phyloP scores from a whole-genome alignment of 192 early-diverging fungal genomes.

The Neocallimastix lanati region DNA sequence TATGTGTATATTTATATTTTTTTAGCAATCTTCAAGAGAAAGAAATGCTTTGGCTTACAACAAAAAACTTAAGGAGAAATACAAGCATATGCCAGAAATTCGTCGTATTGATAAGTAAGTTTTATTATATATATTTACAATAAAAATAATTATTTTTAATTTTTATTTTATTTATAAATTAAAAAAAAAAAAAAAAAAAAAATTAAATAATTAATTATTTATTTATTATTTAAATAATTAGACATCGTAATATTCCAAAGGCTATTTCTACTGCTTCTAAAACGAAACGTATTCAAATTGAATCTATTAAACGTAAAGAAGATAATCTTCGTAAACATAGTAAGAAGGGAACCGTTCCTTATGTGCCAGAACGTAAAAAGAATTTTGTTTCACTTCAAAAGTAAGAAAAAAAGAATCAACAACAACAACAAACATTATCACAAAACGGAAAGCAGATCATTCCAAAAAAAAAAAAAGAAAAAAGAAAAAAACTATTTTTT shows the following conservation, averaged over 20 bases:
- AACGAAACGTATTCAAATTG: conserved; percentile 64
- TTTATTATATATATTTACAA: not conserved
- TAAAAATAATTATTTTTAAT: too few species aligned
- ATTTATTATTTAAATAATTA: conserved; percentile 2
- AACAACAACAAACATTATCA: too few species aligned
- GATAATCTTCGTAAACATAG: conserved; percentile 80
- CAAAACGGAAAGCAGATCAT: too few species aligned
- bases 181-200: not conserved
- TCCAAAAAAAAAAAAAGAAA: too few species aligned
- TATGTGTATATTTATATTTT: not conserved
- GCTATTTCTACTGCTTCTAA: conserved; percentile 59
- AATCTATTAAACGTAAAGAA: conserved; percentile 67
- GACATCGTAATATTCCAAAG: conserved; percentile 73
- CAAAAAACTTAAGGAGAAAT: conserved; percentile 81
- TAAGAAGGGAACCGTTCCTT: conserved; percentile 31
- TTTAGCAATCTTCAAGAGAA: conserved; percentile 45
- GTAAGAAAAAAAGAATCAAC: too few species aligned
- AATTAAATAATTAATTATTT: not conserved
- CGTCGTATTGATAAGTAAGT: conserved; percentile 14
- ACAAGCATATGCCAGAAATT: conserved; percentile 78
- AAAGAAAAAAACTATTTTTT: too few species aligned
- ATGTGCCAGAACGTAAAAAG: conserved; percentile 53
- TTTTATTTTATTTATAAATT: too few species aligned
- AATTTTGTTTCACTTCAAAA: conserved; percentile 33
- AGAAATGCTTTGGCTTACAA: conserved; percentile 57